Base-by-base conservation (phyloP, 2,329 filamentous ascomycete genomes). In the Mollisiaceae sp. region DNA sequence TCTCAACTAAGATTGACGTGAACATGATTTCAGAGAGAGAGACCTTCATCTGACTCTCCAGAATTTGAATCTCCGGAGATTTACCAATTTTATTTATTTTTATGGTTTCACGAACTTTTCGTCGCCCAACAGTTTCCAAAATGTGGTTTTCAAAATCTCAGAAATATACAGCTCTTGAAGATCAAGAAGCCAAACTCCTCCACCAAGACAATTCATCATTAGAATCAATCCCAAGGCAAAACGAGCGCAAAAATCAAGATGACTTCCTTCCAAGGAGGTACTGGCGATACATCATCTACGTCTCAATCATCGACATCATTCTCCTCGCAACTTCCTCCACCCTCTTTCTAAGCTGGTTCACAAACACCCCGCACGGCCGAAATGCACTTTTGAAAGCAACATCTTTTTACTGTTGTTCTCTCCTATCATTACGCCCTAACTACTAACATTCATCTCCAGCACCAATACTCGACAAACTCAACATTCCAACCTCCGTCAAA, bases 391-490 rank as follows among this genome's bases (percentile, higher is more conserved):
- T 57, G 8, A 57, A 39, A 57, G 55, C 55, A 39, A 39, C 15
- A 8, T 57, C 55, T 2, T 57, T 39, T 14, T 57, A 57, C 35
- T 57, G 52, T 55, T 35, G 1, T 36, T 24, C 27, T 55, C 18
- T 55, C 5, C 52, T 6, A 6, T 8, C 11, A 20, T 24, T 6
- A 3, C 6, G 1, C 12, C 47, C 24, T 52, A 11, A 6, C 9
- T 12, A 52, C 45, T 52, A 22, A 52, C n/a, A 55, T 18, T 9
- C 5, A 27, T 9, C 8, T 55, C 24, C 78, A 64, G 62, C 62
- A 2, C 56, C 56, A 2, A 50, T 64, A 15, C 62, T 64, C 24
- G 36, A 64, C 24, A 27, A 47, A 41, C 43, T 64, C 36, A 14
- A 41, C 35, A 32, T 64, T 8, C 35, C 56, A 12, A 60, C 57